Conservation (phyloP, 225 moss, liverwort and hornwort genomes). For the Climacium dendroides region DNA sequence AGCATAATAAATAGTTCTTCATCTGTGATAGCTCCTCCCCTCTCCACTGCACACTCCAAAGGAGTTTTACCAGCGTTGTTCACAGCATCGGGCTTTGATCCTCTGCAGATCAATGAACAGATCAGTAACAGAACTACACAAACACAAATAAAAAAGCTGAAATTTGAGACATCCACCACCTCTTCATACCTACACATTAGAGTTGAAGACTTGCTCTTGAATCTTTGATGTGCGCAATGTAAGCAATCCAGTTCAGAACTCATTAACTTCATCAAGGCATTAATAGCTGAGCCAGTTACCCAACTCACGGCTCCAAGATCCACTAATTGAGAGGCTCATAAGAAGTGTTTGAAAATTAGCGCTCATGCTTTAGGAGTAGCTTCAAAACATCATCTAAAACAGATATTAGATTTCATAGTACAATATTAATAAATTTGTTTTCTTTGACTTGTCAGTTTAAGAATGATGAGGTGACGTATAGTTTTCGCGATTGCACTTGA, state of each 20-base stretch:
- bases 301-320: not conserved
- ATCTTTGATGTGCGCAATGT: not conserved
- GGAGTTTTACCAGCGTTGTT: conserved; percentile 72
- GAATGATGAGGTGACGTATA: not conserved
- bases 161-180: not conserved
- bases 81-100: conserved; percentile 44
- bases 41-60: conserved; percentile 78
- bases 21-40: conserved; percentile 62
- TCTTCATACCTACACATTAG: not conserved
- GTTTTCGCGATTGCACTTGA: not conserved
- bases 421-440: not conserved
- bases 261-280: not conserved
- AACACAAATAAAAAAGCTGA: not conserved
- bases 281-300: not conserved
- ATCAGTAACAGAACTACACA: not conserved
- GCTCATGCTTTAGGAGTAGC: not conserved
- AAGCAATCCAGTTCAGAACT: not conserved
- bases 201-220: not conserved
- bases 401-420: not conserved
- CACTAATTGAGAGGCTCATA: not conserved
- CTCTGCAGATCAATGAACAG: conserved; percentile 36
- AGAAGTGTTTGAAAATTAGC: not conserved
- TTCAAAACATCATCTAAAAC: not conserved
- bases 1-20: conserved; percentile 82
- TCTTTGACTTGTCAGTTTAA: not conserved